Evolutionary conservation across 345 rosid species (phyloP), one percentile per base, ranked within the genome.

Genomic region (Pugionium dolabratum): DNA sequence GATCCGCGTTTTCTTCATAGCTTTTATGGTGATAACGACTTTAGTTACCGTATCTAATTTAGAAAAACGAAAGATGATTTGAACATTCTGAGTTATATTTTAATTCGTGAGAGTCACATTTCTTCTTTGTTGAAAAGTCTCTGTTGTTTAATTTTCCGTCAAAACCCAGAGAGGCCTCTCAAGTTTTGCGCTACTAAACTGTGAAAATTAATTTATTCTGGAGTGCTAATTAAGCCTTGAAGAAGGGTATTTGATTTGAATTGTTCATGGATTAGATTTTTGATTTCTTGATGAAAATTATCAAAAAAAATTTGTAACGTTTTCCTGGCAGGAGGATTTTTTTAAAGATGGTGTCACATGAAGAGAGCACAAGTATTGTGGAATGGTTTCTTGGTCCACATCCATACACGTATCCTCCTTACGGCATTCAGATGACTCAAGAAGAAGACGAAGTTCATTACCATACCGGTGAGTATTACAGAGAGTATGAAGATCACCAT

Each of bases 341-440:
- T 7, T 30, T 5, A 27, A 32, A 68, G 45, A 73, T 74, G 78
- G 74, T 74, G 29, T 62, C 65, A 67, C 78, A 74, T 62, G 78
- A 74, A 62, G 78, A 62, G 62, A 73, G 76, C 62, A 73, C 57
- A 49, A 39, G 73, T 63, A 46, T 76, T 51, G 70, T 73, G 42
- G 78, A 82, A 60, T 90, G 99, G 99, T 32, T 94, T 74, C 86
- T 93, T 59, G 86, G 87, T 18, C 76, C 78, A 62, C 80, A 70
- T 57, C 80, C 83, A 4, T 72, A 62, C 37, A 56, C 65, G 2
- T 76, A 79, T 81, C 53, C 83, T 50, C 92, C 79, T 56, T 88
- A 84, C 75, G 78, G 79, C 43, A 66, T 69, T 52, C 86, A 77
- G 59, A 37, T 76, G 46, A 36, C 75, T 35, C 89, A 80, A 3